Evolutionary conservation across 1,139 yeast species (phyloP).

Genomic region (Yamadazyma jaroonii): DNA sequence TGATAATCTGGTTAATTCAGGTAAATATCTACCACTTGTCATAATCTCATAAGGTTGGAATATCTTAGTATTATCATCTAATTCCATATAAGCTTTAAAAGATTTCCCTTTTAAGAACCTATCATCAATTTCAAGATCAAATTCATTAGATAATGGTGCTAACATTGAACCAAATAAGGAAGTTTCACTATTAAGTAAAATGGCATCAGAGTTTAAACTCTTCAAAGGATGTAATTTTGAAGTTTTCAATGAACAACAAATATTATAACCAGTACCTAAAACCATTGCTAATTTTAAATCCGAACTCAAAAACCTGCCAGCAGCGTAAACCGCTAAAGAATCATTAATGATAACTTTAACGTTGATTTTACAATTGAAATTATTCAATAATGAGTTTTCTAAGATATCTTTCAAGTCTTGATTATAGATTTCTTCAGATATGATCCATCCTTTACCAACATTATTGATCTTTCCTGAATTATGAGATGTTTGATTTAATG

Average conservation of each 20-base stretch:
- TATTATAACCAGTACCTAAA: constrained; percentile 45
- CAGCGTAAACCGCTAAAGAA: constrained; percentile 47
- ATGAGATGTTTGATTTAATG: constrained; percentile 42
- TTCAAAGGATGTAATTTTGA: constrained; percentile 23
- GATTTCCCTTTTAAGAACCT: constrained; percentile 20
- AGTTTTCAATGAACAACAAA: constrained; percentile 37
- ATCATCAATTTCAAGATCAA: constrained; percentile 35
- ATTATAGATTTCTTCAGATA: constrained; percentile 37
- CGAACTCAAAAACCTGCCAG: constrained; percentile 40
- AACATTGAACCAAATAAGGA: constrained; percentile 41
- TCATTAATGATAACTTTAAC: constrained; percentile 40
- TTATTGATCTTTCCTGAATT: constrained; percentile 45
- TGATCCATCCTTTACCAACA: constrained; percentile 52
- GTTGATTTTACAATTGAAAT: constrained; percentile 25
- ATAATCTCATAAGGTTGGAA: constrained; percentile 56
- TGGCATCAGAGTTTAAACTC: constrained; percentile 19
- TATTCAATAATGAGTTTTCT: constrained; percentile 25
- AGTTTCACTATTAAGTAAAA: constrained; percentile 38
- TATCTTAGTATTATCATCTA: constrained; percentile 31
- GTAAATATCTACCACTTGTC: constrained; percentile 56
- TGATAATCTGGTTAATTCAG: constrained; percentile 48
- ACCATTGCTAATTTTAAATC: constrained; percentile 42
- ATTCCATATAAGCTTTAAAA: constrained; percentile 33
- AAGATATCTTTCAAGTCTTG: constrained; percentile 42
- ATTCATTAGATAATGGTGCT: constrained; percentile 31